phyloP scores from a whole-genome alignment of 1,139 yeast species.

The Diutina scorzettiae region DNA sequence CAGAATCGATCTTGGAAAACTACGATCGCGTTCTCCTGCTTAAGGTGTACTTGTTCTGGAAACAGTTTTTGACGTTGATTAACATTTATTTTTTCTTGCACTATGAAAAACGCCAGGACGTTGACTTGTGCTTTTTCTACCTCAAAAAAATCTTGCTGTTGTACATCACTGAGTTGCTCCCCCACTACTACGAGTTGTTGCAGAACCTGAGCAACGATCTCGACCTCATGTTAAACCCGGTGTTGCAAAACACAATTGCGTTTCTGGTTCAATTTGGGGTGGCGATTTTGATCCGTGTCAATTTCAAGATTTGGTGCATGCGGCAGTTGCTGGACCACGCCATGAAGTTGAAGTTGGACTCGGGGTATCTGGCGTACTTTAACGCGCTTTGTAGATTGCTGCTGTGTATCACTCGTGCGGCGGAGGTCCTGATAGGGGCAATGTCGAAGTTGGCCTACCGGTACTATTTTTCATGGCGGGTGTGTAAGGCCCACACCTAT shows the following conservation, averaged over 20 bases:
- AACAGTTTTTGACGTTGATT: slow-evolving; percentile 17
- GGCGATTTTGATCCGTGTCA: slow-evolving; percentile 21
- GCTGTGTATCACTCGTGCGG: slow-evolving; percentile 21
- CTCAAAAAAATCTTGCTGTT: slow-evolving; percentile 18
- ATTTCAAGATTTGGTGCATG: slow-evolving; percentile 9
- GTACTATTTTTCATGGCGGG: slow-evolving; percentile 41
- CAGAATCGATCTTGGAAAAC: neutral
- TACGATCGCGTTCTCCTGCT: slow-evolving; percentile 5
- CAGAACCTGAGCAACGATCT: slow-evolving; percentile 16
- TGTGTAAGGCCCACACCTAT: slow-evolving; percentile 27
- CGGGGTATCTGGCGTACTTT: slow-evolving; percentile 10
- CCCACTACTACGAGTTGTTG: slow-evolving; percentile 19
- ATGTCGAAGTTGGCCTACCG: slow-evolving; percentile 10
- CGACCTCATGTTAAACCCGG: slow-evolving; percentile 32
- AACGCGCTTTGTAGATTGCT: slow-evolving; percentile 19
- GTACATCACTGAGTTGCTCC: slow-evolving; percentile 18
- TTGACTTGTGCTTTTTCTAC: slow-evolving; percentile 16
- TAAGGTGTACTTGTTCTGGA: slow-evolving; percentile 20
- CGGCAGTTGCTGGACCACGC: slow-evolving; percentile 9
- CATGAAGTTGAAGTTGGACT: slow-evolving; percentile 6
- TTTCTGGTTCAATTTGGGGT: slow-evolving; percentile 24
- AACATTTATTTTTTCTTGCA: slow-evolving; percentile 19
- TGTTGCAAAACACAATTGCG: slow-evolving; percentile 27
- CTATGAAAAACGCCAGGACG: slow-evolving; percentile 14
- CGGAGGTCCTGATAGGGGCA: slow-evolving; percentile 13